These are phyloP conservation scores for Annulohypoxylon nitens DNA, from an alignment of 495 filamentous ascomycete species.

Conservation along the genomic window DNA sequence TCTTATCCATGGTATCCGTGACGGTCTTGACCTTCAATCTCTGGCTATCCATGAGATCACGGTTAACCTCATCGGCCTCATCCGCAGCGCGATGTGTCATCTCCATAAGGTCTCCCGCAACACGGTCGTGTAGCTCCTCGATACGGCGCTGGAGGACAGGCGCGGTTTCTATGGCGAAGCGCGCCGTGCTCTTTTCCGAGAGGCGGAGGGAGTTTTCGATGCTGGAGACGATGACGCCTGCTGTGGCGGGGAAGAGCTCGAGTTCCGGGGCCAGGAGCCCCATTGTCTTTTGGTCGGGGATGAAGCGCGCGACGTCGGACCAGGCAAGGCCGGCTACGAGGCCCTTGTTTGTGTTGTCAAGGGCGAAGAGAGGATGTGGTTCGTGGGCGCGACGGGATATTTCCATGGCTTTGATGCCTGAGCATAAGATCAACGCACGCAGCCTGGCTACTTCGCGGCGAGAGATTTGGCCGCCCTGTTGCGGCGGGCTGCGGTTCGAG, in stretches of 20 bases:
- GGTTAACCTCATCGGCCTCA: slow-evolving; percentile 79
- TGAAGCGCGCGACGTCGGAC: slow-evolving; percentile 53
- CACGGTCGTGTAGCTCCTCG: slow-evolving; percentile 51
- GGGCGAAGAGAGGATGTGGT: slow-evolving; percentile 44
- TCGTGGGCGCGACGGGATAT: slow-evolving; percentile 75
- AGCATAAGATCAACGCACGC: slow-evolving; percentile 78
- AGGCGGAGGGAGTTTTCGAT: slow-evolving; percentile 67
- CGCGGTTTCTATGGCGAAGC: slow-evolving; percentile 51
- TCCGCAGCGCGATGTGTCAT: slow-evolving; percentile 75
- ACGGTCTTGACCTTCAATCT: slow-evolving; percentile 82
- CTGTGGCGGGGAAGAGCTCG: slow-evolving; percentile 77
- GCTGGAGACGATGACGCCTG: slow-evolving; percentile 68
- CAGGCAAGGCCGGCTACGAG: slow-evolving; percentile 44
- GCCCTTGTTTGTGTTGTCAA: slow-evolving; percentile 30
- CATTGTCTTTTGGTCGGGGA: slow-evolving; percentile 48
- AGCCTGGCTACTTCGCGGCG: slow-evolving; percentile 81
- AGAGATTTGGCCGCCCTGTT: slow-evolving; percentile 57
- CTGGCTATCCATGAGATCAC: slow-evolving; percentile 78
- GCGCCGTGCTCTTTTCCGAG: slow-evolving; percentile 67
- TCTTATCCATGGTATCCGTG: slow-evolving; percentile 79
- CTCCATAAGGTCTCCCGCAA: slow-evolving; percentile 61
- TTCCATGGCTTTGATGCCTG: slow-evolving; percentile 87
- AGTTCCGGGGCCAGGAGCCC: slow-evolving; percentile 67
- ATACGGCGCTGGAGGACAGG: slow-evolving; percentile 55
- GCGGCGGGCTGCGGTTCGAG: slow-evolving; percentile 67